Conservation (phyloP, 1,284 basidiomycete genomes). For the Apiotrichum mycotoxinovorans region DNA sequence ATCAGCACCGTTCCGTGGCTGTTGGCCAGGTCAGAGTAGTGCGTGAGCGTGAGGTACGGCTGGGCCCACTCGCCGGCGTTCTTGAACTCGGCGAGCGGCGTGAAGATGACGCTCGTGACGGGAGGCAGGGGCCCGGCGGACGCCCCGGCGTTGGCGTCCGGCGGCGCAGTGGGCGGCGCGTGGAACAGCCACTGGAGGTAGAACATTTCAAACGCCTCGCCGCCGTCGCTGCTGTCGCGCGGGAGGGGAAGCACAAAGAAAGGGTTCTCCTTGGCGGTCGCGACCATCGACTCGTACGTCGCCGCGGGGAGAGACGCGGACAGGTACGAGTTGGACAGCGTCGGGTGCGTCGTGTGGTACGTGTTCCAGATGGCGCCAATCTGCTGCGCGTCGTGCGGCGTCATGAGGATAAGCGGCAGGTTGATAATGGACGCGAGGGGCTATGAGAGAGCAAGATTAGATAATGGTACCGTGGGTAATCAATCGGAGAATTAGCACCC, state of each 20-base stretch:
- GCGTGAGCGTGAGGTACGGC: conserved; percentile 83
- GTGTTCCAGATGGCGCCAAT: conserved; percentile 81
- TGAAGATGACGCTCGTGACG: conserved; percentile 71
- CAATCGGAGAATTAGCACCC: conserved; percentile 15
- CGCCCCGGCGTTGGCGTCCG: conserved; percentile 1
- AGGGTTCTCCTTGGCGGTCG: conserved; percentile 62
- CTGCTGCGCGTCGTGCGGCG: conserved; percentile 67
- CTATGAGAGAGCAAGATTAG: conserved; percentile 50
- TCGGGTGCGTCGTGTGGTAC: conserved; percentile 73
- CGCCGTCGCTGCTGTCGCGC: conserved; percentile 42
- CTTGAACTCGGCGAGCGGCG: conserved; percentile 93
- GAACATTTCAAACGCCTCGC: conserved; percentile 73
- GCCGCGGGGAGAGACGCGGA: conserved; percentile 71
- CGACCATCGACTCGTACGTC: conserved; percentile 69
- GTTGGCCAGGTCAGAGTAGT: conserved; percentile 81
- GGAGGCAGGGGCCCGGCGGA: conserved; percentile 47
- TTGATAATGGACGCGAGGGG: conserved; percentile 77
- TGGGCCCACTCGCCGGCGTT: conserved; percentile 79
- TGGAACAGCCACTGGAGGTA: conserved; percentile 83
- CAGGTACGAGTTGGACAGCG: conserved; percentile 74
- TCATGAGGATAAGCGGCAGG: conserved; percentile 63
- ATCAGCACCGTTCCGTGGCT: conserved; percentile 82
- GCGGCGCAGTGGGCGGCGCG: conserved; percentile 54
- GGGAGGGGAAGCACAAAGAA: conserved; percentile 76
- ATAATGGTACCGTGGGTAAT: background rate